Base-by-base conservation (phyloP, 257 asterid genomes). In the Ballota nigra region DNA sequence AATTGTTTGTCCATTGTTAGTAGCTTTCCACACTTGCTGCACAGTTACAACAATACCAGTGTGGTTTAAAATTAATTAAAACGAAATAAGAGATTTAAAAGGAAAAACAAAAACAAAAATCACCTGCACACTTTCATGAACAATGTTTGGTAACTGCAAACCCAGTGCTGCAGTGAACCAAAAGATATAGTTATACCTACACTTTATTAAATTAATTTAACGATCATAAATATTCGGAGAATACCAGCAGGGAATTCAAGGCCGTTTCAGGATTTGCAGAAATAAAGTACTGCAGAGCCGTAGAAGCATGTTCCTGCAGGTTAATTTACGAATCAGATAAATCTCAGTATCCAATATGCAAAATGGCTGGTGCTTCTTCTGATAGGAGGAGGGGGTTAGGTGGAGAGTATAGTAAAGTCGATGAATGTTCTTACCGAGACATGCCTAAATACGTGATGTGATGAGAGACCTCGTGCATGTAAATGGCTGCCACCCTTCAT, bases 401-500 rank as follows among this genome's bases (percentile, higher is more conserved):
- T 40, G 8, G 18, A 47, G 58, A 59, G 13, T 28, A 3, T 11
- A 20, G 16, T 68, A 40, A 29, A 56, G 22, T 58, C 33, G 6
- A 45, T 15, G 59, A 64, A 66, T 52, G 59, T 33, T 75, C 81
- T 83, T 83, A 92, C 98, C 86, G 97, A 89, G 19, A 78, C 84
- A 73, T 86, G 89, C 81, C 84, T 85, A 81, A 75, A 94, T 18
- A 88, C 97, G 66, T 88, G 92, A 78, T 86, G 84, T 41, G 79
- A 73, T 61, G 99, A 94, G 66, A 80, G 63, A 2, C 97, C 96
- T 58, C 90, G 83, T 18, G 96, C 86, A 81, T 94, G 97, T 70
- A 94, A 57, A 56, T 89, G 79, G 87, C 89, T 94, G 75, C 99
- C 99, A 72, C 97, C 96, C 98, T 92, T 71, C 85, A 80, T 22